Evolutionary conservation across 2,329 filamentous ascomycete species (phyloP), one percentile per base, ranked within the genome.

Genomic region (Exophiala sp.): DNA sequence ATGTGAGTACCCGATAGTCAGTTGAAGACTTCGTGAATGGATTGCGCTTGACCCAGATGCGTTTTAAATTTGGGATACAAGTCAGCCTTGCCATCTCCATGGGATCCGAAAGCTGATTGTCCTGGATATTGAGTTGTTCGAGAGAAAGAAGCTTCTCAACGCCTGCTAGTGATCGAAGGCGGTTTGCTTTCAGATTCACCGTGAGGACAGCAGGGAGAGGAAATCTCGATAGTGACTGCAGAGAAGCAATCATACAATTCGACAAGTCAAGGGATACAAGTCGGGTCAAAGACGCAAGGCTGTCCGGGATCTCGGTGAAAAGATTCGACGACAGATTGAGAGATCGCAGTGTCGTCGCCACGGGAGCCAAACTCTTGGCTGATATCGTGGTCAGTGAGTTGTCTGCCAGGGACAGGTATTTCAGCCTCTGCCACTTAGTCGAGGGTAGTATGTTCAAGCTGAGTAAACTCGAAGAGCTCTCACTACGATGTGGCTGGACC

Each of bases 231-330:
- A 99, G 77, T 1, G 92, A 96, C 65, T 95, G 88, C 52, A 99
- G 78, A 12, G 91, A 94, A 63, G 92, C 89, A 59, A 99, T 97
- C 91, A 97, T 96, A 78, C 92, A 97, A 65, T 95, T 88, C 3
- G 92, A 95, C 21, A 99, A 78, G 65, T 99, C 97, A 50, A 99
- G 76, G 20, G 94, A 91, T 60, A 91, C 85, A n/a, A 99, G 80
- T 24, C 90, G 87, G 16, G 90, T 91, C 54, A 99, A 77, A 8
- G 84, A 88, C 10, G 91, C 87, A 53, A 99, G 75, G 65, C 89
- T 94, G 69, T 97, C 94, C 1, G 94, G 94, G 50, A 97, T 87
- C 69, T 96, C 89, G n/a, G 84, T 85, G 70, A 99, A 95, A 32
- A 96, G 83, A 66, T 99, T 99, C 47, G 85, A 85, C 1, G 94